A percentile compares a stretch with the other conserved stretches of the same genome.
These are phyloP conservation scores for Rhizopogon vesiculosus DNA, from an alignment of 768 basidiomycete species.

Conservation along the genomic window DNA sequence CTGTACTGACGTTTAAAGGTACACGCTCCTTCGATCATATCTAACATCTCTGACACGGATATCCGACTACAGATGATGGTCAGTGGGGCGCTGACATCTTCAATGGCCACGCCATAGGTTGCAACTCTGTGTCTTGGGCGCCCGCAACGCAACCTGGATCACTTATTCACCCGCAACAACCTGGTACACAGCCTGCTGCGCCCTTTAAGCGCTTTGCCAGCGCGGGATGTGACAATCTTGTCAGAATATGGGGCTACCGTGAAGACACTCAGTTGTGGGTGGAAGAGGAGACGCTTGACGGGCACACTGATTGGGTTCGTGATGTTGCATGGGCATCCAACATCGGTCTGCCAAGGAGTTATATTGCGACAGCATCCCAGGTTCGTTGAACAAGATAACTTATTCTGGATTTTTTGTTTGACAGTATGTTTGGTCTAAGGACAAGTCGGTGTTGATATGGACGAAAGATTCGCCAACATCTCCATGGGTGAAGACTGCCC, in stretches of 20 bases:
- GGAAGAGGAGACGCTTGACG: slow-evolving; percentile 86
- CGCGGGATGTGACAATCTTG: slow-evolving; percentile 94
- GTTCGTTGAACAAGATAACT: slow-evolving; percentile 26
- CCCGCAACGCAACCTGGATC: slow-evolving; percentile 86
- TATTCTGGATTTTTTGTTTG: not conserved
- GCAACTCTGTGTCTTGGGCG: slow-evolving; percentile 97
- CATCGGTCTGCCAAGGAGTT: slow-evolving; percentile 89
- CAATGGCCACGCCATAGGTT: slow-evolving; percentile 93
- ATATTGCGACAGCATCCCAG: slow-evolving; percentile 95
- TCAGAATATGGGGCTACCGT: slow-evolving; percentile 89
- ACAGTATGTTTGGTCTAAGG: slow-evolving; percentile 31
- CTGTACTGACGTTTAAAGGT: slow-evolving; percentile 97
- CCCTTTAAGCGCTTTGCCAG: slow-evolving; percentile 90
- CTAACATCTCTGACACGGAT: not conserved
- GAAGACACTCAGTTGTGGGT: slow-evolving; percentile 87
- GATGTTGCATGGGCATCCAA: slow-evolving; percentile 99
- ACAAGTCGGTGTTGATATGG: slow-evolving; percentile 88
- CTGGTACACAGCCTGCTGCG: slow-evolving; percentile 26
- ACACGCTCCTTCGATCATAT: slow-evolving; percentile 18
- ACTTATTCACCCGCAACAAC: slow-evolving; percentile 68
- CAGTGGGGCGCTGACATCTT: slow-evolving; percentile 95
- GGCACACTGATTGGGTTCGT: slow-evolving; percentile 96
- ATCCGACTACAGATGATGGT: slow-evolving; percentile 69
- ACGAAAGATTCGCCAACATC: slow-evolving; percentile 73
- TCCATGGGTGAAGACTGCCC: slow-evolving; percentile 77